Evolutionary conservation across 164 flowering plant species (phyloP).

Genomic region (Nymphaea colorata): DNA sequence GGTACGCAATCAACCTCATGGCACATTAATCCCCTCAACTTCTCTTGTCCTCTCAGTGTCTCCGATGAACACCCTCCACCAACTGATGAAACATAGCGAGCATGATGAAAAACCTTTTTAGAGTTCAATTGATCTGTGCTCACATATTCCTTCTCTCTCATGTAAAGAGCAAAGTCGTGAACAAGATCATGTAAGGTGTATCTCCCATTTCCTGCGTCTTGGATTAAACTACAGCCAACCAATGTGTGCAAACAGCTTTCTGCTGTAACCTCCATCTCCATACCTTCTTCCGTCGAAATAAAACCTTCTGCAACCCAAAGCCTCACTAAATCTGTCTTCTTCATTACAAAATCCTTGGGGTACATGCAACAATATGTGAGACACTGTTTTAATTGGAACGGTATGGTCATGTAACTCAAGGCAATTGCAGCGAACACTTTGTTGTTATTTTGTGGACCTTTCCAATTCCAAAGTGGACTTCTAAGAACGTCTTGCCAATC

Average conservation of each 20-base stretch:
- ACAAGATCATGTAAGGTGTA: neutral
- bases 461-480: neutral
- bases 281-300: neutral
- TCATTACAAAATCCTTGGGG: neutral
- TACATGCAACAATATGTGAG: neutral
- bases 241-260: neutral
- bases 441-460: neutral
- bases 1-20: no score
- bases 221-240: neutral
- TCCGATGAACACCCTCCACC: no score
- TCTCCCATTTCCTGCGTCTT: neutral
- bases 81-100: no score
- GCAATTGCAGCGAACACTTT: neutral
- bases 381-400: neutral
- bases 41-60: no score
- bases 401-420: neutral
- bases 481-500: neutral
- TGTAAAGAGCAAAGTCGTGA: neutral
- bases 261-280: neutral
- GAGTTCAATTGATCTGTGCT: no score
- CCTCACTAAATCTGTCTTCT: neutral
- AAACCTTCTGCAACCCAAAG: neutral
- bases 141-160: neutral
- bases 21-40: no score
- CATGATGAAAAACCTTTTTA: no score